phyloP scores from a whole-genome alignment of 1,284 basidiomycete species.

The Ustilago lituana region DNA sequence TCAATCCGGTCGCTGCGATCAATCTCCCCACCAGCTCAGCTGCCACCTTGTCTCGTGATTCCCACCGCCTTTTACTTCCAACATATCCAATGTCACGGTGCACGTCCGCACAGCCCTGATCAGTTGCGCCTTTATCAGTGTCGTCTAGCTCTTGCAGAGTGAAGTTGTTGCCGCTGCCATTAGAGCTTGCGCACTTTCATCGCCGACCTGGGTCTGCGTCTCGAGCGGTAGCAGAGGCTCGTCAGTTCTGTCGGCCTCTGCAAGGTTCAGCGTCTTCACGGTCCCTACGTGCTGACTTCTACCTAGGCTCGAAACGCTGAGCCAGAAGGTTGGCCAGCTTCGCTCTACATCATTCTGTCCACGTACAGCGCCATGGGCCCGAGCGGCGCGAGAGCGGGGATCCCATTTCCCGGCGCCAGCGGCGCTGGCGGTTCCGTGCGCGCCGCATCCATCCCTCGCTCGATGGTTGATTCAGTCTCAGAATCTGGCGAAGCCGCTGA shows the following conservation, averaged over 20 bases:
- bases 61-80: neutral
- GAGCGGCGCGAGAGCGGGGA: slow-evolving; percentile 33
- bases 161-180: neutral
- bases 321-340: slow-evolving; percentile 41
- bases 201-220: neutral
- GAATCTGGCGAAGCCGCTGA: slow-evolving; percentile 22
- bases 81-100: slow-evolving; percentile 13
- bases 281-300: neutral
- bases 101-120: slow-evolving; percentile 6
- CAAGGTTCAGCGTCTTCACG: no score
- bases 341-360: slow-evolving; percentile 29
- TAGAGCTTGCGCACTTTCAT: neutral
- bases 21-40: neutral
- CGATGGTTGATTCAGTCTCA: slow-evolving; percentile 19
- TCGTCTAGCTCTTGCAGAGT: neutral
- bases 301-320: slow-evolving; percentile 14
- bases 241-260: no score
- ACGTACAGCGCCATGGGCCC: slow-evolving; percentile 38
- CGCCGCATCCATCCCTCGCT: slow-evolving; percentile 30
- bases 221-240: no score
- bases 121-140: neutral
- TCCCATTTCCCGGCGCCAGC: slow-evolving; percentile 44
- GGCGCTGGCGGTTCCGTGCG: slow-evolving; percentile 14
- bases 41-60: neutral
- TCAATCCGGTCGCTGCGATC: neutral